Base-by-base conservation (phyloP, 2,329 filamentous ascomycete species). In the Raffaelea albimanens region DNA sequence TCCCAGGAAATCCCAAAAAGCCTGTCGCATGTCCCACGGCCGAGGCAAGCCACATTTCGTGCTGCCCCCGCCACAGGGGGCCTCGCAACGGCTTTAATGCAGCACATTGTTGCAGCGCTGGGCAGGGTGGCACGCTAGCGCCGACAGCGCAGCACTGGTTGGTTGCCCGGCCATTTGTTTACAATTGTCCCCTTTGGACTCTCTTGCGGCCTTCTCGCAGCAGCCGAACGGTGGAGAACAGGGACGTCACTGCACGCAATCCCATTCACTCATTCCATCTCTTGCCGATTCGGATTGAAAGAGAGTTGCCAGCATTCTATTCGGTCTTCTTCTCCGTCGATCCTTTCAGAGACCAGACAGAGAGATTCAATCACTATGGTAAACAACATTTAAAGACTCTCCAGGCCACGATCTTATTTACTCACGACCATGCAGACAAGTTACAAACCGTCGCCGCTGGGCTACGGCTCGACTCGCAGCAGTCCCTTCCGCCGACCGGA, bases 371-470 rank as follows among this genome's bases (percentile, higher is more conserved):
- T 40, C 44, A 46, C 25, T 4, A 34, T 33, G 19, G 22, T 16
- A 3, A 10, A 5, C 9, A 18, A 33, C n/a, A 45, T 25, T 9
- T 10, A 20, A 8, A 19, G 43, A 44, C 13, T 29, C 19, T 18
- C 19, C n/a, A 8, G 40, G 21, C 9, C 7, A 19, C 25, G 8
- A 20, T 7, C 13, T 7, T 29, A 29, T 13, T 29, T 7, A 29
- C 25, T 7, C 25, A 31, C 16, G 36, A 23, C 36, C 33, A 74
- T 70, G 62, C 72, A 68, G 49, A 61, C 70, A 44, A 68, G 76
- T 49, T 87, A 83, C 65, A 86, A 85, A 63, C 82, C 82, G 14
- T 86, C 83, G 21, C 82, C 82, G 47, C 67, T 87, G 51, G 82
- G 82, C 51, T 86, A 84, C 65, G 81, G 81, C 54, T 83, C 84